Conservation (phyloP, 2,329 filamentous ascomycete species). For the Alternaria viburni region DNA sequence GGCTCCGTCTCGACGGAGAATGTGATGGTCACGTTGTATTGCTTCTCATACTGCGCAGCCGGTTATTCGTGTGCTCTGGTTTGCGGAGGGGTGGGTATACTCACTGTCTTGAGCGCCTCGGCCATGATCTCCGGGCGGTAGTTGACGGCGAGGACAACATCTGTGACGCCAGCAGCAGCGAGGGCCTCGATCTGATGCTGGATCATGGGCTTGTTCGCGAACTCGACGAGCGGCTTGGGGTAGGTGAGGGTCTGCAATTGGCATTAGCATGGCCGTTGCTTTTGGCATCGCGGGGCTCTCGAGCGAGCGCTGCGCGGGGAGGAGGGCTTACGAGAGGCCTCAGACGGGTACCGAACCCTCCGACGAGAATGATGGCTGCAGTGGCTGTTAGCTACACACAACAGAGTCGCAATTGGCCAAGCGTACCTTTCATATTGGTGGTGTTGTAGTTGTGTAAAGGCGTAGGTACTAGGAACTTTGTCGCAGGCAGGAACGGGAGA, state of each 20-base stretch:
- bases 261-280: constrained; percentile 28
- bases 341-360: constrained; percentile 97
- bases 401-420: constrained; percentile 9
- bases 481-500: constrained; percentile 17
- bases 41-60: constrained; percentile 74
- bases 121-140: constrained; percentile 99
- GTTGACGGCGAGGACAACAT: constrained; percentile 98
- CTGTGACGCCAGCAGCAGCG: constrained; percentile 90
- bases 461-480: constrained; percentile 12
- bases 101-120: constrained; percentile 84
- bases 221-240: constrained; percentile 96
- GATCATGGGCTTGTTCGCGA: constrained; percentile 99
- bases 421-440: constrained; percentile 50
- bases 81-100: constrained; percentile 29
- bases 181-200: constrained; percentile 96
- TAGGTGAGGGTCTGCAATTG: constrained; percentile 82
- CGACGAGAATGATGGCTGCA: constrained; percentile 95
- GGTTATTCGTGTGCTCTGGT: constrained; percentile 17
- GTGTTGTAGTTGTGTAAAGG: constrained; percentile 21
- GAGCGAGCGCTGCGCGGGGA: constrained; percentile 23
- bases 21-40: constrained; percentile 93
- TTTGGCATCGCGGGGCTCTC: constrained; percentile 24
- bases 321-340: constrained; percentile 77
- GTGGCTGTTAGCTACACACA: constrained; percentile 13
- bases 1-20: constrained; percentile 98